These are phyloP conservation scores for Pilasporangium apinafurcum DNA, from an alignment of 352 stramenopile species.

Conservation along the genomic window DNA sequence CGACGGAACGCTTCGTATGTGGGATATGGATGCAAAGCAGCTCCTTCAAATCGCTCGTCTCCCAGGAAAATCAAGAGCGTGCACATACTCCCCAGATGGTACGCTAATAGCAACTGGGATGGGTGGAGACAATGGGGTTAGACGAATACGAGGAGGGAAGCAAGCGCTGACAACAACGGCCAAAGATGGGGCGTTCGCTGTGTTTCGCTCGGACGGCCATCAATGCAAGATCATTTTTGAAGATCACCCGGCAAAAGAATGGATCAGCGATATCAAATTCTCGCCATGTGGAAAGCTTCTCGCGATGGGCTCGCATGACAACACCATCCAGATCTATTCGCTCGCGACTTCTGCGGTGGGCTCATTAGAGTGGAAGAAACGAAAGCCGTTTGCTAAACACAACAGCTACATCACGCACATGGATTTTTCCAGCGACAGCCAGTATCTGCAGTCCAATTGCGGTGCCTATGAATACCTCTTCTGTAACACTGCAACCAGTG, in stretches of 20 bases:
- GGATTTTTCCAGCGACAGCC: constrained; percentile 72
- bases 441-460: constrained; percentile 69
- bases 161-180: constrained; percentile 18
- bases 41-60: constrained; percentile 29
- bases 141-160: constrained; percentile 22
- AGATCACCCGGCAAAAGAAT: constrained; percentile 60
- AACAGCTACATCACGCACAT: constrained; percentile 84
- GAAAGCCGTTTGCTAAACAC: constrained; percentile 70
- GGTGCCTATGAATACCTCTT: constrained; percentile 90
- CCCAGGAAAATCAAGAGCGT: constrained; percentile 55
- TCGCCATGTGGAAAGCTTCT: constrained; percentile 38
- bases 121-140: constrained; percentile 49
- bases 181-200: constrained; percentile 39
- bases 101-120: constrained; percentile 79
- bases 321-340: constrained; percentile 61
- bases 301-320: constrained; percentile 69
- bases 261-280: constrained; percentile 78
- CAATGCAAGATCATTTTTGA: constrained; percentile 35
- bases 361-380: constrained; percentile 32
- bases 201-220: constrained; percentile 20
- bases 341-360: constrained; percentile 6
- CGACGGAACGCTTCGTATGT: constrained; percentile 77
- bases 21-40: constrained; percentile 63
- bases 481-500: constrained; percentile 71
- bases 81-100: constrained; percentile 84